Evolutionary conservation across 106 monocot species (phyloP), one percentile per base, ranked within the genome.

Genomic region (Chionographis japonica): DNA sequence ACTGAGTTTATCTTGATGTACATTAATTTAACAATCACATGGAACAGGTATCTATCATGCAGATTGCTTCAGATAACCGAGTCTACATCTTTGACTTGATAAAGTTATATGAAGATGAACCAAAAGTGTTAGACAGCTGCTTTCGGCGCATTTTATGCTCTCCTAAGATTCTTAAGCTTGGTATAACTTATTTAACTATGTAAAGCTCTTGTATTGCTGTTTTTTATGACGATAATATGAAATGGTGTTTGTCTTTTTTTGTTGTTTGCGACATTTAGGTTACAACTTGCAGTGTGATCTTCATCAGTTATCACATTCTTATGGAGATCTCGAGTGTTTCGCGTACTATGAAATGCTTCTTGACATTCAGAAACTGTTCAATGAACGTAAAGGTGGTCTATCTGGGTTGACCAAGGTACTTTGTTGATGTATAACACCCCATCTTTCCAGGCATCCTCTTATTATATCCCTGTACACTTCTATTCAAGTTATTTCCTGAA

Each of bases 201-300:
- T 60, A 50, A 18, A 38, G 19, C 39, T 17, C 56, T 67, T 14
- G 58, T 54, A 72, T 73, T 39, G 5, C 50, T 57, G n/a, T 62
- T 56, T 66, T 27, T 41, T 20, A n/a, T 60, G 37, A 12, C 60
- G 3, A n/a, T 19, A 3, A 50, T 17, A 15, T 37, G 11, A 15
- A 64, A 64, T 20, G 18, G 27, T 55, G 15, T 10, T 42, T 13
- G 39, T 40, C 35, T 40, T 62, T 56, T 49, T 35, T 19, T 51
- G 18, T 42, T 56, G 54, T 61, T 36, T 58, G 39, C 50, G 55
- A 37, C 43, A 52, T 80, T 9, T 73, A 95, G 95, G 97, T 18
- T 98, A 98, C 80, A 92, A 92, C 69, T 75, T 98, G 73, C 92
- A 98, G 72, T 98, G 92, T 59, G 97, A 98, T 74, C 81, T 98